These are phyloP conservation scores for Wickerhamiella siamensis DNA, from an alignment of 805 yeast genomes.

Conservation along the genomic window DNA sequence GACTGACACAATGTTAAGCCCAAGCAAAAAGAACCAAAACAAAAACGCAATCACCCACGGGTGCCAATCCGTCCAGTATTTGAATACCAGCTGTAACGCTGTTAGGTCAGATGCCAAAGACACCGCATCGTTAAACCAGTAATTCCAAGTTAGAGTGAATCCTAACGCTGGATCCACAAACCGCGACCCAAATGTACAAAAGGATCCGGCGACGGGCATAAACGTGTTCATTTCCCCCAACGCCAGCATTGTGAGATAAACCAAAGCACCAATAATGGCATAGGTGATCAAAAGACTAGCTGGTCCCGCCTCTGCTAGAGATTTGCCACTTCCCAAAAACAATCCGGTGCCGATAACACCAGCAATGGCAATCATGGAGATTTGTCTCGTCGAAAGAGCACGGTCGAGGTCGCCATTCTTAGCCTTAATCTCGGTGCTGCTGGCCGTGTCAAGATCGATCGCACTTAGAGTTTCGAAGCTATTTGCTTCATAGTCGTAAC, in stretches of 20 bases:
- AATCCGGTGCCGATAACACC: constrained; percentile 66
- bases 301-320: constrained; percentile 38
- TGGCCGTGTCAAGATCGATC: not conserved
- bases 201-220: constrained; percentile 41
- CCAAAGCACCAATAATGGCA: constrained; percentile 35
- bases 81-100: constrained; percentile 33
- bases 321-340: constrained; percentile 36
- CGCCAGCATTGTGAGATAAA: constrained; percentile 38
- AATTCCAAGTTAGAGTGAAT: constrained; percentile 36
- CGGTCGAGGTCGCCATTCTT: constrained; percentile 11
- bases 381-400: constrained; percentile 30
- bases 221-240: constrained; percentile 45
- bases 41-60: constrained; percentile 40
- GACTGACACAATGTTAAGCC: constrained; percentile 36
- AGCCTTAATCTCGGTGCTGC: not conserved
- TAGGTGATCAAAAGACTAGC: constrained; percentile 39
- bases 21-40: constrained; percentile 38
- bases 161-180: constrained; percentile 39
- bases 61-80: constrained; percentile 33
- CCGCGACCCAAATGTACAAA: constrained; percentile 35
- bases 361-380: constrained; percentile 60
- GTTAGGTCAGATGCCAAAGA: constrained; percentile 36
- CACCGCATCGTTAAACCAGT: constrained; percentile 39
- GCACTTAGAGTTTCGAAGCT: not conserved
- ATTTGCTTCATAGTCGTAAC: not conserved